Evolutionary conservation across 345 rosid genomes (phyloP).

Genomic region (Kandelia obovata): DNA sequence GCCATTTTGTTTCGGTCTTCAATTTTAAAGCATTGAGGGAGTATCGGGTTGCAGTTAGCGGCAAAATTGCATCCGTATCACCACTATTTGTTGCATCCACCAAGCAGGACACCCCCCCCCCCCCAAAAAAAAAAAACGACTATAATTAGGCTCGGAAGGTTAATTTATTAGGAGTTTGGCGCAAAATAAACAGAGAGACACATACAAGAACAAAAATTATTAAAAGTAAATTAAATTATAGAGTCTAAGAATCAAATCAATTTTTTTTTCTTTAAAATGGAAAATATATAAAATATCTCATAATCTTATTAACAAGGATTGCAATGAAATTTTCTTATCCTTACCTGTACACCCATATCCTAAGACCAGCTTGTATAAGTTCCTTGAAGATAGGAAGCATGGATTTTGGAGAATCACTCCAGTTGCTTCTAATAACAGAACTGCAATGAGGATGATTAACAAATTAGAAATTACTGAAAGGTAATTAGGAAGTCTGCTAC

Average conservation of each 20-base stretch:
- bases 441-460: slow-evolving; percentile 27
- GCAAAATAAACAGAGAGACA: too few relatives aligned
- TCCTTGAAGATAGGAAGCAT: slow-evolving; percentile 65
- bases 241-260: too few relatives aligned
- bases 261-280: background rate
- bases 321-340: too few relatives aligned
- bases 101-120: too few relatives aligned
- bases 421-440: slow-evolving; percentile 40
- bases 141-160: background rate
- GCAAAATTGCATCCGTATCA: slow-evolving; percentile 60
- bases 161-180: background rate
- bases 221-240: too few relatives aligned
- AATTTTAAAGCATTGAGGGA: slow-evolving; percentile 49
- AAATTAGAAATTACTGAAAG: background rate
- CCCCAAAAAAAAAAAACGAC: too few relatives aligned
- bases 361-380: slow-evolving; percentile 59
- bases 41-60: slow-evolving; percentile 53
- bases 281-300: too few relatives aligned
- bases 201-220: too few relatives aligned
- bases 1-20: slow-evolving; percentile 36
- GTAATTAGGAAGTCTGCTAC: too few relatives aligned
- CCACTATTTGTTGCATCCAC: slow-evolving; percentile 30
- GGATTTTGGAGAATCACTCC: slow-evolving; percentile 80
- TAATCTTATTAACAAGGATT: too few relatives aligned
- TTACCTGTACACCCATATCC: slow-evolving; percentile 85